Base-by-base conservation (phyloP, 2,329 filamentous ascomycete species). In the Stachybotrys chartarum region DNA sequence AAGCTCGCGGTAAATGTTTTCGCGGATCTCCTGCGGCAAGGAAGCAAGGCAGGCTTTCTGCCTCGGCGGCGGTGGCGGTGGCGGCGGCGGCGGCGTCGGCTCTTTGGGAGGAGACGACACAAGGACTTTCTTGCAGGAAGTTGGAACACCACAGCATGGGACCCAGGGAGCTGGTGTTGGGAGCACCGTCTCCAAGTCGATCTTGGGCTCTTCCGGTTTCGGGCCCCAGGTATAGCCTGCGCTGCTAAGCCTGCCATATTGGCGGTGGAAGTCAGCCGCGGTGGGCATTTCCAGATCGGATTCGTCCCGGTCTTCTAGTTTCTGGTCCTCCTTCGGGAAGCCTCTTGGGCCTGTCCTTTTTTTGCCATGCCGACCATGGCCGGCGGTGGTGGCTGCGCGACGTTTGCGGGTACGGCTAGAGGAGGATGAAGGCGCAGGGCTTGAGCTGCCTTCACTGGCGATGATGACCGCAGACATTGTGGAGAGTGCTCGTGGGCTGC, bases 21-120 rank as follows among this genome's bases (percentile, higher is more conserved):
- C 54, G 7, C 70, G 62, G 39, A 73, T 59, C 44, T 72, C 70
- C 0, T 55, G 8, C 0, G 72, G 66, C 1, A 73, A 54, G 3
- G n/a, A 8, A 12, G 49, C 32, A 7, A 51, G 30, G 30, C n/a
- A 32, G 5, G 49, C 24, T 42, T 42, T 10, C 35, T 42, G 35
- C 5, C 24, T 42, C 35, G 14, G 14, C 3, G 10, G 5, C 35
- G 35, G 35, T 5, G 35, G 35, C 35, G 35, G 14, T 5, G 10
- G 5, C 35, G 35, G 35, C 35, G 35, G 35, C 35, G 35, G 14
- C 35, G 10, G 8, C 35, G 14, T 42, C 35, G 35, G 35, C 35
- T 10, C 35, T 42, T 42, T 10, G 35, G 14, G 24, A 24, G 24
- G 24, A 24, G 24, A 4, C 24, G 24, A 24, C 3, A 24, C 24